These are phyloP conservation scores for Phaseolus coccineus DNA, from an alignment of 331 rosid genomes.

Conservation along the genomic window DNA sequence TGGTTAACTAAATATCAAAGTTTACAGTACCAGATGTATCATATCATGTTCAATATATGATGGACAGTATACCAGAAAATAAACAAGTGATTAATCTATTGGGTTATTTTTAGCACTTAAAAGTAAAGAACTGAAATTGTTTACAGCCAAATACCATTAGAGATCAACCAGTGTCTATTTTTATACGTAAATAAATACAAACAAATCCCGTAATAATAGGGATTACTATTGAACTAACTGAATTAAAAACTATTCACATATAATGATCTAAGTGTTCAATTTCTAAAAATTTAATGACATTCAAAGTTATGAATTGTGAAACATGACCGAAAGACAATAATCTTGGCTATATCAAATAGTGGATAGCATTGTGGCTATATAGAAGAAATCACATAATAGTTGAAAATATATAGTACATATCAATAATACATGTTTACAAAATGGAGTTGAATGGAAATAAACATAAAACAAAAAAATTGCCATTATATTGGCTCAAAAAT, in stretches of 20 bases:
- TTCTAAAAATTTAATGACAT: too few species aligned
- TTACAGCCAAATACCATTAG: not conserved
- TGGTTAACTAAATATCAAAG: conserved; percentile 21
- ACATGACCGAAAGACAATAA: too few species aligned
- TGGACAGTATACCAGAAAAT: conserved; percentile 20
- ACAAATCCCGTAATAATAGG: not conserved
- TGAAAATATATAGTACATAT: too few species aligned
- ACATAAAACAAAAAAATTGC: too few species aligned
- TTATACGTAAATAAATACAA: conserved; percentile 4
- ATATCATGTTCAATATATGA: not conserved
- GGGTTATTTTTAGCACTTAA: conserved; percentile 20
- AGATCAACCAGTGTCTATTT: not conserved
- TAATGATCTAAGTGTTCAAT: too few species aligned
- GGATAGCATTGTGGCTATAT: too few species aligned
- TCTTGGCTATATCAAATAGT: too few species aligned
- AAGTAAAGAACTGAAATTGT: not conserved
- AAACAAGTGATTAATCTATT: not conserved
- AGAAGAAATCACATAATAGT: too few species aligned
- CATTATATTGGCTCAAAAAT: too few species aligned
- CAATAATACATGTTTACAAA: too few species aligned
- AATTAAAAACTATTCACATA: not conserved
- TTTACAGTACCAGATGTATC: conserved; percentile 26
- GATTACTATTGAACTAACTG: conserved; percentile 2
- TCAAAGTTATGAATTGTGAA: too few species aligned
- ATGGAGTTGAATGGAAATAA: too few species aligned